Conservation (phyloP, 225 moss, liverwort and hornwort genomes). For the Pseudisothecium myosuroides region DNA sequence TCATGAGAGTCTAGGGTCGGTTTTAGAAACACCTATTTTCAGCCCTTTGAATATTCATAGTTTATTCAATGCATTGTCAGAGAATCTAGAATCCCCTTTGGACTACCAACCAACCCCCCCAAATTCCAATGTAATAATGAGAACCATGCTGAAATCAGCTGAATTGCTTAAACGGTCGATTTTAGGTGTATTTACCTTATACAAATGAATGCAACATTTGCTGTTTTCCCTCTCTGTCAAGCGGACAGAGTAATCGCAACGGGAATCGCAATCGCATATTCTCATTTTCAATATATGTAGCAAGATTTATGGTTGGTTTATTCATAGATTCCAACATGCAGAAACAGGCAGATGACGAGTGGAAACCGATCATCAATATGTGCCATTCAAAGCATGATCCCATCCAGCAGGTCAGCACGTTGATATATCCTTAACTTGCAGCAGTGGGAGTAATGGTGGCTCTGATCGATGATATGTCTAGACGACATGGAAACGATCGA, state of each 20-base stretch:
- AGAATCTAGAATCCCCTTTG: too few relatives aligned
- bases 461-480: not conserved
- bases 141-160: too few relatives aligned
- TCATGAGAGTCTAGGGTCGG: too few relatives aligned
- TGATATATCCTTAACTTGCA: not conserved
- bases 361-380: not conserved
- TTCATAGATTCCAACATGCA: not conserved
- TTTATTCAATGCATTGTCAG: too few relatives aligned
- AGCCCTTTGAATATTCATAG: too few relatives aligned
- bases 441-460: too few relatives aligned
- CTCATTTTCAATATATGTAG: not conserved
- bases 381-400: not conserved
- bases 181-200: too few relatives aligned
- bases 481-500: not conserved
- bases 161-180: too few relatives aligned
- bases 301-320: not conserved
- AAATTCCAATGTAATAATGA: too few relatives aligned
- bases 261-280: not conserved
- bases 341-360: not conserved
- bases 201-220: too few relatives aligned
- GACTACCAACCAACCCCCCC: too few relatives aligned
- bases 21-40: too few relatives aligned
- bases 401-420: not conserved
- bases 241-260: not conserved
- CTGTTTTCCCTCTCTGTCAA: not conserved